Base-by-base conservation (phyloP, 306 rosid species). In the Calophaca sinica region DNA sequence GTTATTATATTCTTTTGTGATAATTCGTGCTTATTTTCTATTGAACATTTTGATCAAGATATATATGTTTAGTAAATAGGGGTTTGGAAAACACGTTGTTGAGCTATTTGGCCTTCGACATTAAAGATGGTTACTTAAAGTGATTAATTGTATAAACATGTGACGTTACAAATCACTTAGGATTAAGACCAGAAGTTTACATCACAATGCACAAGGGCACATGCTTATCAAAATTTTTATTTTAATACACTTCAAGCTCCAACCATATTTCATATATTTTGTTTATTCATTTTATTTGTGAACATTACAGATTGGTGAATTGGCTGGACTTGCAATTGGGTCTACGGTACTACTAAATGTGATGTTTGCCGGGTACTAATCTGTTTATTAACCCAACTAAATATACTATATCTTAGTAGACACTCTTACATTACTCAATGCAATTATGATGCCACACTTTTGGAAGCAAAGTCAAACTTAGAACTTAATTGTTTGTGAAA, bases 251-350 rank as follows among this genome's bases (percentile, higher is more conserved):
- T 7, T 61, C 68, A 39, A 38, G 62, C 32, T 45, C 26, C 29
- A 33, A 36, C 6, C 33, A 26, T n/a, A 15, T 12, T 71, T 13
- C 45, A 3, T 53, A 15, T 4, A 4, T 79, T 15, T 36, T 53
- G 4, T 53, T 52, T 44, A 45, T 53, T 75, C 2, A 20, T 20
- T 4, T 52, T 11, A 9, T 7, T 50, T 62, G 28, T 6, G 15
- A 78, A 50, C 49, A 4, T 0, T 63, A 33, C 83, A 93, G 98
- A 82, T 93, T 32, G 96, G 96, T 38, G 96, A 93, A 77, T 86
- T 93, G 72, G 96, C 96, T 4, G 98, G 98, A 3, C 85, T 88
- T 41, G 96, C 96, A 0, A 82, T 90, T 32, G 98, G 98, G 5
- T 53, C 90, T 4, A 90, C 96, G 0, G 85, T 93, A 49, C 86